Conservation (phyloP, 2,329 filamentous ascomycete genomes). For the Diaporthe aspalathi region DNA sequence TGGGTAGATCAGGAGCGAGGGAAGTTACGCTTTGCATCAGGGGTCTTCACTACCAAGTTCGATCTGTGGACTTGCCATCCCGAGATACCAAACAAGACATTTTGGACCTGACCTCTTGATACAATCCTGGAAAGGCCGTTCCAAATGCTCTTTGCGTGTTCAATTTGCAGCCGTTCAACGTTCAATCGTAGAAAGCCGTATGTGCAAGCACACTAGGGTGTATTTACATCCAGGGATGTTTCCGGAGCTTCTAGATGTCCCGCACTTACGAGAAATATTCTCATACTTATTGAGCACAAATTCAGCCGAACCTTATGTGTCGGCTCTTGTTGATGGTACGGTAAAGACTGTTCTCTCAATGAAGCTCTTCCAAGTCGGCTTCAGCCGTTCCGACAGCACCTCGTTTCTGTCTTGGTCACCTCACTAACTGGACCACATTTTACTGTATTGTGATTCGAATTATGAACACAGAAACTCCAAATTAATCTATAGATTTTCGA, state of each 20-base stretch:
- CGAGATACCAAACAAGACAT: neutral
- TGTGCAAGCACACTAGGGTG: neutral
- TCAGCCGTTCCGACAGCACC: neutral
- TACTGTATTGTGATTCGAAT: neutral
- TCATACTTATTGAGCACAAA: no score
- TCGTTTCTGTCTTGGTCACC: neutral
- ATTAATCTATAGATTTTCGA: no score
- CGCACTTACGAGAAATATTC: no score
- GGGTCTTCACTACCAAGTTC: neutral
- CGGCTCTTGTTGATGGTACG: neutral
- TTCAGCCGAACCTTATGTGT: neutral
- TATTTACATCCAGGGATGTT: no score
- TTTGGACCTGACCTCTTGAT: neutral
- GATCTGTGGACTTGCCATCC: neutral
- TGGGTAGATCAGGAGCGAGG: no score
- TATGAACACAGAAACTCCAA: fast-evolving
- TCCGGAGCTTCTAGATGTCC: no score
- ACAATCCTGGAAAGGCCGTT: neutral
- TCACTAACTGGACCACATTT: neutral
- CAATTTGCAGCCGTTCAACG: no score
- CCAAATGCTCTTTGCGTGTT: no score
- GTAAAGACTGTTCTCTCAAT: neutral
- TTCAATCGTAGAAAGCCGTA: neutral
- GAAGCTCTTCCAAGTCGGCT: neutral
- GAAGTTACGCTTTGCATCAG: no score